Evolutionary conservation across 345 rosid species (phyloP), one percentile per base, ranked within the genome.

Genomic region (Brassica napus): DNA sequence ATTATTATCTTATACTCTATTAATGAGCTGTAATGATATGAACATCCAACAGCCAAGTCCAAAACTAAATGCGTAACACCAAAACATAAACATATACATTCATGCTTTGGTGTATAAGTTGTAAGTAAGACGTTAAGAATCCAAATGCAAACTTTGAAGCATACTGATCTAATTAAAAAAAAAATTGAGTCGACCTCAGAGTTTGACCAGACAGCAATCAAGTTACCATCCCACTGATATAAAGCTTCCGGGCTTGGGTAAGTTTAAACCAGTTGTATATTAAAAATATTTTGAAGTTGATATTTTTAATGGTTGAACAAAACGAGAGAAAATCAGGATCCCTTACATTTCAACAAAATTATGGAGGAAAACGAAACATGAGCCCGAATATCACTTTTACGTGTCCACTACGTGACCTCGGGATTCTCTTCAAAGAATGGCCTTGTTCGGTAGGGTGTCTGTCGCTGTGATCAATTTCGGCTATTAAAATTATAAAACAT

Each of bases 21-120:
- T 52, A 52, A n/a, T 65, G 69, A 21, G 55, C 55, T 67, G 71
- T 68, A 23, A 24, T 23, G 71, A 68, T 44, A 24, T 68, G 71
- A 12, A 68, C 71, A 52, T 24, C 34, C 34, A 44, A 68, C 58
- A 44, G 58, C 71, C 34, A 28, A 28, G 31, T 28, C 31, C 31
- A 44, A 12, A 68, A 44, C 58, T 68, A 23, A 67, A 65, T 32
- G 34, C 18, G 3, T 34, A 64, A 15, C 68, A 66, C 55, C 70
- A 35, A 39, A 39, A 39, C 47, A 39, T 39, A 39, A 39, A 35
- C 35, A 23, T 42, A 24, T 24, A 23, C 21, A 68, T 8, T 55
- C 57, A 52, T 52, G 7, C 18, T 52, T 47, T 52, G 57, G 18
- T 52, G 57, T 52, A n/a, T 52, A 52, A 52, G 57, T n/a, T 52